Evolutionary conservation across 805 yeast genomes (phyloP), one percentile per base, ranked within the genome.

Genomic region (Yamadazyma insecticola): DNA sequence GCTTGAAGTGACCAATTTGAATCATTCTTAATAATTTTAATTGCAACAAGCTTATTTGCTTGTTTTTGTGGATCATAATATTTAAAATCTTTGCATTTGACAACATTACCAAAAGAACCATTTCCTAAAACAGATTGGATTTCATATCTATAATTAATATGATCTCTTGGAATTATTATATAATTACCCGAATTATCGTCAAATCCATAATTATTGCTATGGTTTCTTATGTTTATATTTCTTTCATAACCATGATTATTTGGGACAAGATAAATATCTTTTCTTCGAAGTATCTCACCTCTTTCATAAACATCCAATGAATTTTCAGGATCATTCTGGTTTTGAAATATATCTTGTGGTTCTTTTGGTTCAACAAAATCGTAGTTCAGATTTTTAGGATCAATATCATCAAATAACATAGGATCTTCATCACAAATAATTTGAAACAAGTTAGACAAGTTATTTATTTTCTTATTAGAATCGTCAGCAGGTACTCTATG

Each of bases 101-200:
- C 60, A 2, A 87, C 96, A 31, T 75, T 76, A 0, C 96, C 96
- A 61, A 86, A 86, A 25, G 89, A 77, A 6, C 96, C 96, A 29
- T 71, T 74, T 0, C 96, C 96, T 8, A 86, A 63, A 1, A 64
- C 53, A 2, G 63, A 53, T 13, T 72, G 30, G 4, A 85, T 75
- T 42, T 82, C 78, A 48, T 80, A 87, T 17, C 94, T 57, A 51
- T 78, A 86, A 32, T 80, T 80, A 25, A 86, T 72, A 41, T 86
- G 96, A 48, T 85, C 95, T 8, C 80, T 76, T 1, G 52, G 49
- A 0, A 63, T 45, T 1, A 74, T 62, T 5, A 61, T 58, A 45
- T 82, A 79, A 47, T 84, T 82, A 3, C 85, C 82, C 9, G 71
- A 57, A 8, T 53, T 51, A 48, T 85, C 92, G 49, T 84, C 94